Base-by-base conservation (phyloP, 2,329 filamentous ascomycete species). In the Fusarium solani-melongenae region DNA sequence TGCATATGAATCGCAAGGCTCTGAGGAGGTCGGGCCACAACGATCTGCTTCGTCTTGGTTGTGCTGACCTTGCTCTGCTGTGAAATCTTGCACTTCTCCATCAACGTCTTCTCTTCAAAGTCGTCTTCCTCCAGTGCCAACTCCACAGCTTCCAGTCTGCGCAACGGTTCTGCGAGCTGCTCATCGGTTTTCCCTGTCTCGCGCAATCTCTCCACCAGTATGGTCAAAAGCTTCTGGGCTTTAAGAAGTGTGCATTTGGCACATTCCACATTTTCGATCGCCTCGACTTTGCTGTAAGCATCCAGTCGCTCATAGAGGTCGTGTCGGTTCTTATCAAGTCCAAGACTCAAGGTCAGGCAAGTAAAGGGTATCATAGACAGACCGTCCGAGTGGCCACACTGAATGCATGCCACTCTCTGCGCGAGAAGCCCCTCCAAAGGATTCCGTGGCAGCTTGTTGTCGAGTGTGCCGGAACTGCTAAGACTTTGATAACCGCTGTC, bases 281-380 rank as follows among this genome's bases (percentile, higher is more conserved):
- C 87, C 80, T 98, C 96, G 10, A 98, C 87, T 14, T 91, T 89
- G 31, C 94, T 96, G 80, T 96, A 98, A 24, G 94, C 91, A 79
- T 97, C 92, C 22, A 99, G 84, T 64, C 94, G 92, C 67, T 96
- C 92, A 66, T 91, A 91, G 0, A 98, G 84, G 69, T 94, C 89
- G 78, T 95, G 94, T 20, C 88, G 85, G 33, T 83, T 80, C 72
- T 86, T 88, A 56, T 88, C 87, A 6, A 87, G 84, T 1, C 93
- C 94, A 2, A 98, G 89, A 38, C 92, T 94, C 1, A 98, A 89
- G 0, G 96, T 98, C 55, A 98, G 85, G 78, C 95, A 98, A 79
- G 96, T 98, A 86, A 98, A 98, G 0, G 95, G 94, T 22, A 94
- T 97, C 84, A 98, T 90, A 2, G 93, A 95, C 15, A 98, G 87